A percentile compares a stretch with the other conserved stretches of the same genome.
These are phyloP conservation scores for Cinchona pubescens DNA, from an alignment of 257 asterid genomes.

Conservation along the genomic window DNA sequence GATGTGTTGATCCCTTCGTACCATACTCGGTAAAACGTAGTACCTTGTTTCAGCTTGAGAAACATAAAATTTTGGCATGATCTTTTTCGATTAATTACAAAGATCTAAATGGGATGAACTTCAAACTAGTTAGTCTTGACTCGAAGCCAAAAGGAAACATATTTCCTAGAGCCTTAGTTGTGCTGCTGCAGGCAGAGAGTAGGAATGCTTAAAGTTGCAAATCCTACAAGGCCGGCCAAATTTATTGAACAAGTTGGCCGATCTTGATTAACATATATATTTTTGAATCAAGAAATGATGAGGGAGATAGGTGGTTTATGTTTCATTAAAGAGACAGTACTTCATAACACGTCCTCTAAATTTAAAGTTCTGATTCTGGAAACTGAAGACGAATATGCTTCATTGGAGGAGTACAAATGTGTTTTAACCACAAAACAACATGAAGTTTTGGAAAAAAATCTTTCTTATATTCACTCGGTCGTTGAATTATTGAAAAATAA, in stretches of 20 bases:
- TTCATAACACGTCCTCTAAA: neutral
- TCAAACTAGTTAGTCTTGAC: too few species aligned
- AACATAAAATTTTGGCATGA: too few species aligned
- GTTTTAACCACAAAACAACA: neutral
- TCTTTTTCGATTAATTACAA: too few species aligned
- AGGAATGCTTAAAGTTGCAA: neutral
- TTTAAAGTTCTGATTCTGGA: neutral
- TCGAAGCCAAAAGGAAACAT: neutral
- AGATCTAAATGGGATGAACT: too few species aligned
- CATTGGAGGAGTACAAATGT: neutral
- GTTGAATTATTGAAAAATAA: too few species aligned
- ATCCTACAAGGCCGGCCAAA: neutral
- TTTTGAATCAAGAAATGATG: neutral
- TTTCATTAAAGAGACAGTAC: neutral
- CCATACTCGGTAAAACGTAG: too few species aligned
- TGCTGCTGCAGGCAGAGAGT: neutral
- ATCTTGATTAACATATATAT: neutral
- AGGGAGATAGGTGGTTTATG: neutral
- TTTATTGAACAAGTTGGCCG: neutral
- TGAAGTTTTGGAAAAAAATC: too few species aligned
- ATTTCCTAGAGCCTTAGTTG: neutral
- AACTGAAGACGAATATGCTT: neutral
- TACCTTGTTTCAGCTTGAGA: too few species aligned
- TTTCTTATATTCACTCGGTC: too few species aligned
- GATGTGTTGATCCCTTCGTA: too few species aligned